Percentiles rank a stretch among this genome's conserved stretches.
These are phyloP conservation scores for Millerozyma acaciae DNA, from an alignment of 805 yeast genomes.

Conservation along the genomic window DNA sequence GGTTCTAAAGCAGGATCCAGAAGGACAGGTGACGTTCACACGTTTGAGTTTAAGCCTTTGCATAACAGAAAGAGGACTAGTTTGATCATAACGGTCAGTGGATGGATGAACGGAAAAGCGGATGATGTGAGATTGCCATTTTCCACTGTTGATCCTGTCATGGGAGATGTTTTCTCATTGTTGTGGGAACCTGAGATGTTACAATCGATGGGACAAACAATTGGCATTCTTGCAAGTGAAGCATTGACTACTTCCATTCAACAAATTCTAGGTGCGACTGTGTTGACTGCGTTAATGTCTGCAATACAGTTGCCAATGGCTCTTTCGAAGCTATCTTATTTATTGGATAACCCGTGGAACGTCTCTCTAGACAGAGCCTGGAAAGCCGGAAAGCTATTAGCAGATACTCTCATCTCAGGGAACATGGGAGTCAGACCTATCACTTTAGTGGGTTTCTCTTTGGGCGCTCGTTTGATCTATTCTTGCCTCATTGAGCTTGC, in stretches of 20 bases:
- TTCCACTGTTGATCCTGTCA: constrained; percentile 93
- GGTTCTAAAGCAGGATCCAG: constrained; percentile 82
- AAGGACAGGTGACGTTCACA: constrained; percentile 86
- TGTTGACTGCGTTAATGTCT: constrained; percentile 85
- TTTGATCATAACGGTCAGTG: constrained; percentile 83
- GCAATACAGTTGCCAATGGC: constrained; percentile 92
- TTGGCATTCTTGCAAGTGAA: constrained; percentile 88
- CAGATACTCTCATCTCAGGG: constrained; percentile 83
- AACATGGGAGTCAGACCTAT: constrained; percentile 91
- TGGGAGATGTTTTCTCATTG: constrained; percentile 92
- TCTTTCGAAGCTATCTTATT: constrained; percentile 79
- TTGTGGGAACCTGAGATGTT: constrained; percentile 99
- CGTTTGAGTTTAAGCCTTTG: constrained; percentile 90
- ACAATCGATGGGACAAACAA: constrained; percentile 93
- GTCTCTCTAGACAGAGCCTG: constrained; percentile 96
- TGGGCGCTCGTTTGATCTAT: constrained; percentile 88
- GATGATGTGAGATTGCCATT: constrained; percentile 97
- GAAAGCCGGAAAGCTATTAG: constrained; percentile 88
- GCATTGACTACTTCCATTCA: constrained; percentile 90
- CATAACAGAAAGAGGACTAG: constrained; percentile 89
- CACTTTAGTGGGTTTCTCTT: constrained; percentile 86
- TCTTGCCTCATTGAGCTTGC: constrained; percentile 87
- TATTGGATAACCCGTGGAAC: constrained; percentile 96
- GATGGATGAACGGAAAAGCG: constrained; percentile 94
- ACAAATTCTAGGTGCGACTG: constrained; percentile 89